These are phyloP conservation scores for Globomyces pollinis-pini DNA, from an alignment of 192 early-diverging fungal species.

Conservation along the genomic window DNA sequence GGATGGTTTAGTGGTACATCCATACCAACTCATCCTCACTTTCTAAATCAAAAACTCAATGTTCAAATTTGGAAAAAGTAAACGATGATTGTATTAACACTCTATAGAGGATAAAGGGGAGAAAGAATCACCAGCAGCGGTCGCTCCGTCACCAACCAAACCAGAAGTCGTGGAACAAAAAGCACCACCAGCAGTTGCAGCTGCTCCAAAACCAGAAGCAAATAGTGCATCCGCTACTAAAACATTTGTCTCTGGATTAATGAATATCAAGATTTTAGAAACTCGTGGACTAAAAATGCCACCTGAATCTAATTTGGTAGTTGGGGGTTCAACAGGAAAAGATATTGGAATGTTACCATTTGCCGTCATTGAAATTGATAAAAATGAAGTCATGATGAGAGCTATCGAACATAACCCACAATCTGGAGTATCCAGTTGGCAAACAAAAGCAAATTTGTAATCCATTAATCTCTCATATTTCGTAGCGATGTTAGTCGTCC, in stretches of 20 bases:
- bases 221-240: neutral
- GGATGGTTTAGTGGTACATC: too few species aligned
- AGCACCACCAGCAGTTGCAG: neutral
- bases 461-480: neutral
- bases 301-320: conserved; percentile 11
- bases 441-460: conserved; percentile 29
- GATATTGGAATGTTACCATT: conserved; percentile 53
- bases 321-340: conserved; percentile 12
- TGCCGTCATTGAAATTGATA: conserved; percentile 87
- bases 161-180: neutral
- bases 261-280: conserved; percentile 80
- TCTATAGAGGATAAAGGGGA: too few species aligned
- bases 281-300: conserved; percentile 60
- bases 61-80: too few species aligned
- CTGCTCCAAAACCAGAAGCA: neutral
- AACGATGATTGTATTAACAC: too few species aligned
- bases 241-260: conserved; percentile 27
- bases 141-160: too few species aligned
- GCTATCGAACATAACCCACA: conserved; percentile 19
- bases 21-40: too few species aligned
- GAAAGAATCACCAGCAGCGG: too few species aligned
- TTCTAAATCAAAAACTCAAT: too few species aligned
- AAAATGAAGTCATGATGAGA: conserved; percentile 72
- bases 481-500: neutral
- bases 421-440: conserved; percentile 20